These are phyloP conservation scores for Epichloe typhina DNA, from an alignment of 2,329 filamentous ascomycete species.

Conservation along the genomic window DNA sequence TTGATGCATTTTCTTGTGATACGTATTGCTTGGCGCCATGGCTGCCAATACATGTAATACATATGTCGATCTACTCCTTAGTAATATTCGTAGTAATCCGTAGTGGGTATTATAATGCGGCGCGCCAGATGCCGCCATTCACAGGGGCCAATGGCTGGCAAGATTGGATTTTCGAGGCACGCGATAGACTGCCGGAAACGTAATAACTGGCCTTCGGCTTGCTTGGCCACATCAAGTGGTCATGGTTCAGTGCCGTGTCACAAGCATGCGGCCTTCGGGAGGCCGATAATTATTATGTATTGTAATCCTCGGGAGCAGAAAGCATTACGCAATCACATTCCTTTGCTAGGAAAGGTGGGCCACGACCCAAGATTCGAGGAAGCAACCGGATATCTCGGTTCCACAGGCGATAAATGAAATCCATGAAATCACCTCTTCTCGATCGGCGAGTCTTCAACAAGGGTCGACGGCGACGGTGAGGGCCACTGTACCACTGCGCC, in stretches of 20 bases:
- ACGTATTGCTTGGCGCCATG: neutral
- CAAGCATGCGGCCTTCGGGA: neutral
- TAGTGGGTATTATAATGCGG: neutral
- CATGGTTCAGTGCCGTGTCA: neutral
- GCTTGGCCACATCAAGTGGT: neutral
- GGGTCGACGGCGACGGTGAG: neutral
- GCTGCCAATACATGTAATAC: neutral
- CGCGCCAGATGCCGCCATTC: neutral
- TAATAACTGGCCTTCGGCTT: neutral
- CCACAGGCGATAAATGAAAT: too few relatives aligned
- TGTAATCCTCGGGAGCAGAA: too few relatives aligned
- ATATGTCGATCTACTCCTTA: neutral
- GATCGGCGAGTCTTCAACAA: too few relatives aligned
- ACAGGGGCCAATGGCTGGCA: neutral
- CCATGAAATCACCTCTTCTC: neutral
- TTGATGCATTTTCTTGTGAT: too few relatives aligned
- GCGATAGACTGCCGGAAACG: slow-evolving; percentile 2
- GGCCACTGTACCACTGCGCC: neutral
- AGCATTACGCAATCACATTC: too few relatives aligned
- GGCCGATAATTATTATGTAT: too few relatives aligned
- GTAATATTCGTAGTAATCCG: too few relatives aligned
- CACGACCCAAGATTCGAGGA: neutral
- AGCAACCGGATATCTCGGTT: neutral
- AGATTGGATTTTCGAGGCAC: neutral
- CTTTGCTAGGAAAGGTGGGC: neutral